Evolutionary conservation across 805 yeast species (phyloP).

Genomic region (Isabelozyma gotoi): DNA sequence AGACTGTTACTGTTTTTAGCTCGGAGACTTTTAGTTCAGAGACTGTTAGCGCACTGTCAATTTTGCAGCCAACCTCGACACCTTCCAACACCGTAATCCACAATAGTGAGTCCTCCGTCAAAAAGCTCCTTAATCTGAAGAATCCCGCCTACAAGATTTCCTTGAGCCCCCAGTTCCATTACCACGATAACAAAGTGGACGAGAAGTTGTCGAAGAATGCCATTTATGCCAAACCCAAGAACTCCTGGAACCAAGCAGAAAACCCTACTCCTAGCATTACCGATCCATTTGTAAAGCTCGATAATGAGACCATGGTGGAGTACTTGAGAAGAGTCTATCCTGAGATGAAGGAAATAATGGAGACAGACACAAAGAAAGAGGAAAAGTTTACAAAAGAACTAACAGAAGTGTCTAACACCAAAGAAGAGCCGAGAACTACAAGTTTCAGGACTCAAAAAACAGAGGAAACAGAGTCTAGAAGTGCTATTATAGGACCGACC

Average conservation of each 20-base stretch:
- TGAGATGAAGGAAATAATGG: conserved; percentile 1
- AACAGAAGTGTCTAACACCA: not conserved
- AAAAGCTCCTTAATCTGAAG: conserved; percentile 17
- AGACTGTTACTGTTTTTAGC: not conserved
- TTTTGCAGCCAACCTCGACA: not conserved
- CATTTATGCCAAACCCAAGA: conserved; percentile 18
- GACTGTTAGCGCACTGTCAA: not conserved
- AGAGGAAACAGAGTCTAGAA: too few species aligned
- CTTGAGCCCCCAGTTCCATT: conserved; percentile 20
- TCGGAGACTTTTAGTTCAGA: not conserved
- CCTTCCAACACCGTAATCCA: not conserved
- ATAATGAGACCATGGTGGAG: conserved; percentile 7
- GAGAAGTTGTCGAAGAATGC: not conserved
- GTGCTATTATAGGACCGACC: too few species aligned
- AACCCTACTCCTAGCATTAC: not conserved
- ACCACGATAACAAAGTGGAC: conserved; percentile 8
- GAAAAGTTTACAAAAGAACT: not conserved
- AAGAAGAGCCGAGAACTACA: not conserved
- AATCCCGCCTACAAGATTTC: conserved; percentile 17
- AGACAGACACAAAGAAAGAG: not conserved
- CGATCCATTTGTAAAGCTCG: not conserved
- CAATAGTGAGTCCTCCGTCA: not conserved
- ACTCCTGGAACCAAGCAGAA: conserved; percentile 3
- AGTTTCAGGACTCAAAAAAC: too few species aligned
- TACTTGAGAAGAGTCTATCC: conserved; percentile 9